Conservation (phyloP, 2,329 filamentous ascomycete genomes). For the Colletotrichum tofieldiae region DNA sequence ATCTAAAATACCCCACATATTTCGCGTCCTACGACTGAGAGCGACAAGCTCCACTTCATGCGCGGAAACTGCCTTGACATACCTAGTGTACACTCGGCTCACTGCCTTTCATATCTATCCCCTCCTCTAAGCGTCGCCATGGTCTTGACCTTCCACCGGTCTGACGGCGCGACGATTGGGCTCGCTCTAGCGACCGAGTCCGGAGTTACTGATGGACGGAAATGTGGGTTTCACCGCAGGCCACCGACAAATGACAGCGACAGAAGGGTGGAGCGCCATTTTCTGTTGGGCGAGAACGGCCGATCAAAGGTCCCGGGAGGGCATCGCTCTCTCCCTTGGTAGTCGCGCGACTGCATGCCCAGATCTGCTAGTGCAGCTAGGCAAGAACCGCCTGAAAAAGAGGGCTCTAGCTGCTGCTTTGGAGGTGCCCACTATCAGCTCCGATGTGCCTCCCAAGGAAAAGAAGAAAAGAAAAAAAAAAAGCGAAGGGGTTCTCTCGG, state of each 20-base stretch:
- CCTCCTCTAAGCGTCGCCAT: neutral
- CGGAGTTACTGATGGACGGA: conserved; percentile 20
- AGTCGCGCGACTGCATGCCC: neutral
- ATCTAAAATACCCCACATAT: neutral
- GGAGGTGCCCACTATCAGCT: conserved; percentile 29
- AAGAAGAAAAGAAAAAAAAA: neutral
- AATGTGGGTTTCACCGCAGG: conserved; percentile 34
- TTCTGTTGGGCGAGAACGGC: conserved; percentile 38
- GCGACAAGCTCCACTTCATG: neutral
- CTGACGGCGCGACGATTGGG: neutral
- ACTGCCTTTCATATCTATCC: neutral
- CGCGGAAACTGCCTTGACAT: neutral
- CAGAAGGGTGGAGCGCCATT: conserved; percentile 18
- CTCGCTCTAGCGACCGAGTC: conserved; percentile 34
- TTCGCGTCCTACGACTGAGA: neutral
- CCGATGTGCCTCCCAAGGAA: neutral
- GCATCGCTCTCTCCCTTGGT: conserved; percentile 20
- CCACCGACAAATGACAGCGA: conserved; percentile 14
- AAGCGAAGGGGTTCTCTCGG: conserved; percentile 25
- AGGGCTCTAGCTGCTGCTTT: conserved; percentile 11
- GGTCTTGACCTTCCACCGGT: neutral
- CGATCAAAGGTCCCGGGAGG: conserved; percentile 1
- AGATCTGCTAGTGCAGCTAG: conserved; percentile 36
- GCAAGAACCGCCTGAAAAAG: conserved; percentile 7
- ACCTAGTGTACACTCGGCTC: neutral